Evolutionary conservation across 2,329 filamentous ascomycete species (phyloP), one percentile per base, ranked within the genome.

Genomic region (Ceratocystis lukuohia): DNA sequence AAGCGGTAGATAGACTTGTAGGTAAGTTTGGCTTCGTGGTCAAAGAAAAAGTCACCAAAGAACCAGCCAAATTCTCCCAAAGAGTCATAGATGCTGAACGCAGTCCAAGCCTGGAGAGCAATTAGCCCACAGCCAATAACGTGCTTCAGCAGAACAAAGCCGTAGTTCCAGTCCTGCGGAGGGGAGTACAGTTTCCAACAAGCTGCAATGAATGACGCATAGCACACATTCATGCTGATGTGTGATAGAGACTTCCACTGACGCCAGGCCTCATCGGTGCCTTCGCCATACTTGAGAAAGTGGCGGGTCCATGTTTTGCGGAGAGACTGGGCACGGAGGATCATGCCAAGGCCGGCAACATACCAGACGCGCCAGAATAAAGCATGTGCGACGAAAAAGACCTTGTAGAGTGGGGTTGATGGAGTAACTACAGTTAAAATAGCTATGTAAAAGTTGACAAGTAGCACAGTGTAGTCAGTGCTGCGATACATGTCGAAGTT

Each of bases 1-100:
- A 96, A 99, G 61, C 94, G 91, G 75, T 99, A 99, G 72, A 99
- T 99, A 69, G 93, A 95, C 71, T 88, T 91, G 76, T 99, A 99
- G 0, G 90, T 97, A 69, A 97, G 81, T 76, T 94, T 96, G 12
- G 88, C 87, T 10, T 87, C 84, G 59, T 90, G 88, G 69, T 96
- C 91, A 74, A 94, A 96, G 80, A 99, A 97, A 79, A 97, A 99
- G 74, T 99, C 94, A 20, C 94, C 94, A 73, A 92, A 97, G 80
- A 97, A 97, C 93, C 93, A 99, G 71, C 94, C 94, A 72, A 97
- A 99, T 73, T 99, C 94, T 66, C 94, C 94, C 0, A 99, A 84
- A 1, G 91, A 95, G 63, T 96, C 91, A 75, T 97, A 96, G 70
- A 97, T 92, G 75, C 91, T 96, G 70, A 89, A 80, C 1, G 91